Evolutionary conservation across 2,329 filamentous ascomycete genomes (phyloP), one percentile per base, ranked within the genome.

Genomic region (Emmonsiellopsis sp.): DNA sequence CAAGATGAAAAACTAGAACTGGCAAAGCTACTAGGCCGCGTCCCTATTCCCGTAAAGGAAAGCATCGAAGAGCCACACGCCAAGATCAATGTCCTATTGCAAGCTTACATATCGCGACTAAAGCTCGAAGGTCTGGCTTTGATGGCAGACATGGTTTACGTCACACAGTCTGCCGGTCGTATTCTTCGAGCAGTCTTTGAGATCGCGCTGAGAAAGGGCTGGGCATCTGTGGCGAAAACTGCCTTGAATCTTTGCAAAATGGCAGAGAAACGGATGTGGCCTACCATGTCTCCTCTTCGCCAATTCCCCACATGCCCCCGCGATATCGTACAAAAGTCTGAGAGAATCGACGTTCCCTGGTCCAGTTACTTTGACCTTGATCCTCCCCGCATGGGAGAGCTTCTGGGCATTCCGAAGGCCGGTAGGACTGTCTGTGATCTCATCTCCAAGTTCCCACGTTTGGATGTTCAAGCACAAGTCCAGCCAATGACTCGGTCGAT

Each of bases 251-350:
- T 98, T 51, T 98, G 94, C 75, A 98, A 98, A 75, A 97, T 95
- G 89, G 93, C 92, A 0, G 93, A 98, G 76, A 95, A 95, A 78
- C 82, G 94, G 49, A 98, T 98, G 94, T 98, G 93, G 93, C 91
- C 92, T 11, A 97, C 92, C 5, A 98, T 97, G 93, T 89, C 89
- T 38, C 93, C 94, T 9, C 77, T 98, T 34, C 83, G 93, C 52
- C 93, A 98, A 65, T 98, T 98, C 66, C 82, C 86, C 3, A 75
- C 76, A 40, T 95, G 90, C 65, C 84, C 91, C 2, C 78, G 83
- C 41, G 92, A 97, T 55, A 88, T 97, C 51, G 76, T 97, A 48
- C 84, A 89, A 60, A 97, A 97, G 72, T 86, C 91, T 2, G 93
- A 98, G 74, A 82, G 91, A 61, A 95, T 97, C 57, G 91, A 96